phyloP scores from a whole-genome alignment of 805 yeast species.

The Yarrowia keelungensis region DNA sequence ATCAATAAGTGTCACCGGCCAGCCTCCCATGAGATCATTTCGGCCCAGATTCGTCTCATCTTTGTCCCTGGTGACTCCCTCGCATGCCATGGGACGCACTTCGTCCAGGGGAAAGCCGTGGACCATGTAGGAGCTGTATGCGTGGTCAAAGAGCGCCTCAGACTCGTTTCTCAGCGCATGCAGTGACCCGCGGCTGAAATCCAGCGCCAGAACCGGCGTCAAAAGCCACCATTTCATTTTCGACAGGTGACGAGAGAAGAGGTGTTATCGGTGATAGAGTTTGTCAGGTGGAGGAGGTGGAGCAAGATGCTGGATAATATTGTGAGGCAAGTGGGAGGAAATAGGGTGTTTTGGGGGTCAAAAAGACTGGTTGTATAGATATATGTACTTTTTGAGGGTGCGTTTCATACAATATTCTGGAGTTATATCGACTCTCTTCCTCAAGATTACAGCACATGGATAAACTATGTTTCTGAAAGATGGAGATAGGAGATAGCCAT shows the following conservation, averaged over 20 bases:
- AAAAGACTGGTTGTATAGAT: too few species aligned
- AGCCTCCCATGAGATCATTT: constrained; percentile 87
- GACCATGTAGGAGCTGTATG: constrained; percentile 71
- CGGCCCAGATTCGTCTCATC: constrained; percentile 62
- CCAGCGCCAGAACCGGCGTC: constrained; percentile 59
- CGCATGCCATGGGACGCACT: constrained; percentile 74
- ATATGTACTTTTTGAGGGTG: too few species aligned
- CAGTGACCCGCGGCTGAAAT: constrained; percentile 18
- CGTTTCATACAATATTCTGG: too few species aligned
- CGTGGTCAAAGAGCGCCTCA: constrained; percentile 68
- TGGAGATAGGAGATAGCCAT: too few species aligned
- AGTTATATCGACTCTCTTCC: too few species aligned
- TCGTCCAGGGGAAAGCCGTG: constrained; percentile 82
- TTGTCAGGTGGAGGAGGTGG: too few species aligned
- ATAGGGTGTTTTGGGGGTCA: too few species aligned
- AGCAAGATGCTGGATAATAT: too few species aligned
- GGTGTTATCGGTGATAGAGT: background rate
- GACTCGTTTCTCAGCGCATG: constrained; percentile 54
- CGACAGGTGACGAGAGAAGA: background rate
- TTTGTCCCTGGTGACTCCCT: constrained; percentile 69
- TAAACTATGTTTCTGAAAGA: too few species aligned
- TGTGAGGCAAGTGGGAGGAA: too few species aligned
- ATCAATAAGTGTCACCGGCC: constrained; percentile 79
- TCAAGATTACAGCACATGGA: too few species aligned
- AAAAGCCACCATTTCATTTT: constrained; percentile 36